Evolutionary conservation across 805 yeast species (phyloP).

Genomic region (Candida sphagnicola): DNA sequence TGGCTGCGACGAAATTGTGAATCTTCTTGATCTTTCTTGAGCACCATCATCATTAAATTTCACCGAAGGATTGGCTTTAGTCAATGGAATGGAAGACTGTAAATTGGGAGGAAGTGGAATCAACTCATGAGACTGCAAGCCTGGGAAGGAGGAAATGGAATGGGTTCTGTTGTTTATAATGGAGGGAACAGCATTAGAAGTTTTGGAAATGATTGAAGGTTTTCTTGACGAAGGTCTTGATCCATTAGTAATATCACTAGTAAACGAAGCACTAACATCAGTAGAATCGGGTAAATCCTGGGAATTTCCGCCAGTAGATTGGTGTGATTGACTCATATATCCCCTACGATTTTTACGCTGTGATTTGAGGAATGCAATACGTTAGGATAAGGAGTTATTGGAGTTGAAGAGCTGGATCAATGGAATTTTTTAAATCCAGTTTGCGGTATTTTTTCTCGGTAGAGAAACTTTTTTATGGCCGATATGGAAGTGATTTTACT

Average conservation of each 20-base stretch:
- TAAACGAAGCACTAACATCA: background rate
- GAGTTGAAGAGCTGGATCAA: too few relatives aligned
- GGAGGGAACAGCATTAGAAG: background rate
- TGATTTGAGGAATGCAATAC: too few relatives aligned
- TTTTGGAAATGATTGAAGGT: background rate
- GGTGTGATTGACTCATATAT: background rate
- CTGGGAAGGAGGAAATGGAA: background rate
- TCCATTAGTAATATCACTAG: background rate
- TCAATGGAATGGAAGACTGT: background rate
- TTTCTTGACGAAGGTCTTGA: background rate
- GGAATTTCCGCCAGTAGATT: background rate
- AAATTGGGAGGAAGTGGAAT: constrained; percentile 1
- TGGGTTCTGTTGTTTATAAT: background rate
- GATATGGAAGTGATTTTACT: too few relatives aligned
- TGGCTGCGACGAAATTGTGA: constrained; percentile 43
- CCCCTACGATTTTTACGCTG: background rate
- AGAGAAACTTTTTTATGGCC: too few relatives aligned
- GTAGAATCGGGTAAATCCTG: background rate
- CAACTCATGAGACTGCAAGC: background rate
- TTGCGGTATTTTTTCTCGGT: too few relatives aligned
- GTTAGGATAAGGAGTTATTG: too few relatives aligned
- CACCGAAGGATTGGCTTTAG: constrained; percentile 16
- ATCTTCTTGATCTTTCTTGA: constrained; percentile 35
- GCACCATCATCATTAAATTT: constrained; percentile 33
- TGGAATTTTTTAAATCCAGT: too few relatives aligned